phyloP scores from a whole-genome alignment of 2,329 filamentous ascomycete species.

The Alternaria arborescens region DNA sequence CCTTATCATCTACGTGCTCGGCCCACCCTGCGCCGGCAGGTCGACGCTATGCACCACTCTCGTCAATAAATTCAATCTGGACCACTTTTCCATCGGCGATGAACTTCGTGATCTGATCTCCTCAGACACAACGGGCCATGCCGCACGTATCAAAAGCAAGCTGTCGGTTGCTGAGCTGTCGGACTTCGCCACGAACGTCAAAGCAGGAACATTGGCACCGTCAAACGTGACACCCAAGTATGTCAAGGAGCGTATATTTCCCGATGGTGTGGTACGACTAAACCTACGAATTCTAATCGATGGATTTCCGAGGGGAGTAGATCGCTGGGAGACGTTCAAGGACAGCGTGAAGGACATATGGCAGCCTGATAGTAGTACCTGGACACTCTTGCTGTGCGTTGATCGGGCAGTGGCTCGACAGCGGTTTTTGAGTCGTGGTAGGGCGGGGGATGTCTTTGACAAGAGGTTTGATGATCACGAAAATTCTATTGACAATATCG shows the following conservation, averaged over 20 bases:
- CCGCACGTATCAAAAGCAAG: slow-evolving; percentile 11
- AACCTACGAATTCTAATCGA: slow-evolving; percentile 16
- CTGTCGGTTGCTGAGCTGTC: slow-evolving; percentile 10
- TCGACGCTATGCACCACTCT: slow-evolving; percentile 18
- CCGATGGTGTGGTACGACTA: neutral
- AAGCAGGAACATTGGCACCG: slow-evolving; percentile 12
- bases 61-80: slow-evolving; percentile 10
- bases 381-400: slow-evolving; percentile 10
- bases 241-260: slow-evolving; percentile 17
- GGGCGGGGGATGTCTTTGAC: slow-evolving; percentile 21
- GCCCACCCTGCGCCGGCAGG: slow-evolving; percentile 23
- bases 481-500: slow-evolving; percentile 4
- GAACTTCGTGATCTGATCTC: slow-evolving; percentile 19
- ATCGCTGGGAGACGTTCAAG: slow-evolving; percentile 15
- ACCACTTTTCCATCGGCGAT: slow-evolving; percentile 20
- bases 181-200: slow-evolving; percentile 4
- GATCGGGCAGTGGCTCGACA: slow-evolving; percentile 6
- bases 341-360: slow-evolving; percentile 10
- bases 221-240: slow-evolving; percentile 12
- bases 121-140: slow-evolving; percentile 1
- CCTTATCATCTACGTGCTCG: slow-evolving; percentile 19
- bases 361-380: neutral
- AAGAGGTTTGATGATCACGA: slow-evolving; percentile 14
- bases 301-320: slow-evolving; percentile 18
- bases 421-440: slow-evolving; percentile 13